Evolutionary conservation across 257 asterid species (phyloP), one percentile per base, ranked within the genome.

Genomic region (Nicotiana tomentosiformis): DNA sequence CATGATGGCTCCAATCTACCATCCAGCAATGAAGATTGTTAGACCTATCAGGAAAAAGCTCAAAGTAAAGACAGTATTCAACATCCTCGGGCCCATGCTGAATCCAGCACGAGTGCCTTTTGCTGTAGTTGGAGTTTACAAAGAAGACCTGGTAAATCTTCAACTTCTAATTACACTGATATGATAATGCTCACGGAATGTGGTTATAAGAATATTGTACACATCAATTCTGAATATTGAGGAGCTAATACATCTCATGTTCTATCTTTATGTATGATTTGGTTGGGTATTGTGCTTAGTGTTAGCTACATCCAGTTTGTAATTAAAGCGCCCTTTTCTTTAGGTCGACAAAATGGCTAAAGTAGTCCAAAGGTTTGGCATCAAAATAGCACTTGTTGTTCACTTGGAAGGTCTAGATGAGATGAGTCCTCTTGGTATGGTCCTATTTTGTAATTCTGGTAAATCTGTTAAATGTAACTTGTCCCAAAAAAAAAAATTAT

Each of bases 1-100:
- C 80, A 93, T 93, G 97, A 93, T 94, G 97, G 88, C 97, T 37
- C 96, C 98, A 35, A 85, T 86, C 83, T 93, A 93, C 83, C 98
- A 94, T 86, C 97, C 97, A 0, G 97, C 95, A 6, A 94, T 93
- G 97, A 91, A 89, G 88, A 88, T 87, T 12, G 94, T 94, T 81
- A 90, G 91, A 83, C 96, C 98, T 7, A 92, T 94, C 51, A 91
- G 97, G 83, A 91, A 86, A 88, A 94, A 91, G 90, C 93, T 94
- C 57, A 86, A 88, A 84, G 90, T 94, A 26, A 93, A 93, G 88
- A 94, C 98, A 0, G 91, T 93, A 20, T 94, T 94, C 81, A 94
- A 94, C 83, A 92, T 90, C 82, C 85, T 93, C 26, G 98, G 97
- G 32, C 97, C 97, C 1, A 86, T 94, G 98, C 61, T 94, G 67